Conservation (phyloP, 2,329 filamentous ascomycete genomes). For the Esteya vermicola region DNA sequence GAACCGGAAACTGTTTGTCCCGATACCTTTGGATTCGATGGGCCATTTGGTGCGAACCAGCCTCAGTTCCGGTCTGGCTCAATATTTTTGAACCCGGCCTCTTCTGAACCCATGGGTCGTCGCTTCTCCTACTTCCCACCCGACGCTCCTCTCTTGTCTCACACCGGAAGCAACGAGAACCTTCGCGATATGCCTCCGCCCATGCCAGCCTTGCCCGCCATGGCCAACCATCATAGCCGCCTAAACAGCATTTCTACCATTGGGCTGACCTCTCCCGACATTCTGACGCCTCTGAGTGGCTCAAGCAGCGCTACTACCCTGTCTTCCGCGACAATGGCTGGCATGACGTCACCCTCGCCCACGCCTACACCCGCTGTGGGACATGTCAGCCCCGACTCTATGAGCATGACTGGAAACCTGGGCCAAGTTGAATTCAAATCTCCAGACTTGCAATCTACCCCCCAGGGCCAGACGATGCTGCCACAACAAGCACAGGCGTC, state of each 20-base stretch:
- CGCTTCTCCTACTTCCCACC: slow-evolving; percentile 52
- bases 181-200: slow-evolving; percentile 19
- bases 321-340: slow-evolving; percentile 20
- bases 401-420: slow-evolving; percentile 4
- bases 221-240: too few species aligned
- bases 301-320: slow-evolving; percentile 17
- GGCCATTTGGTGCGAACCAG: slow-evolving; percentile 13
- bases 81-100: slow-evolving; percentile 47
- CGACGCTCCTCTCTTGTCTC: slow-evolving; percentile 16
- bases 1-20: slow-evolving; percentile 26
- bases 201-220: slow-evolving; percentile 11
- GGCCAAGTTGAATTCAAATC: slow-evolving; percentile 12
- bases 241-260: too few species aligned
- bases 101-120: slow-evolving; percentile 37
- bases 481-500: too few species aligned
- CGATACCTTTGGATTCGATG: slow-evolving; percentile 6
- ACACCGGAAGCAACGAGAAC: slow-evolving; percentile 13
- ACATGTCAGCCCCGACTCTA: slow-evolving; percentile 14
- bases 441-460: slow-evolving; percentile 10
- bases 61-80: slow-evolving; percentile 51
- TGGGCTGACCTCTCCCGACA: slow-evolving; percentile 28
- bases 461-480: slow-evolving; percentile 10
- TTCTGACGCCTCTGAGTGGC: slow-evolving; percentile 18
- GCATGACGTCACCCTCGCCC: slow-evolving; percentile 12
- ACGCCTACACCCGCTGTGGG: slow-evolving; percentile 21